phyloP scores from a whole-genome alignment of 2,329 filamentous ascomycete species.

The Diaporthe vaccinii region DNA sequence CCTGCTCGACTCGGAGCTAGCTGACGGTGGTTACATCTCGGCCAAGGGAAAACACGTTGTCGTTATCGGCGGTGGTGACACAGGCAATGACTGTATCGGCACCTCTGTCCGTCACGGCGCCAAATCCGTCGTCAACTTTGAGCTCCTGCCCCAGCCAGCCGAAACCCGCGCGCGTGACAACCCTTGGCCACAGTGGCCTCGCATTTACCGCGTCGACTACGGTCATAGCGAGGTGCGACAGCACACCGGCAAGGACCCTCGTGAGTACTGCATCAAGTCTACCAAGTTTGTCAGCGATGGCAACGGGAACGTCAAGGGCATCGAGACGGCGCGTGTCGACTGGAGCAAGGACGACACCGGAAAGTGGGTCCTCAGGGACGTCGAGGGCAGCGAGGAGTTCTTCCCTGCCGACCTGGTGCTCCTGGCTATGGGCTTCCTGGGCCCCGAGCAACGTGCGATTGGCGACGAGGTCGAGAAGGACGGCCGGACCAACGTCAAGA shows the following conservation, averaged over 20 bases:
- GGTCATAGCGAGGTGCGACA: slow-evolving; percentile 96
- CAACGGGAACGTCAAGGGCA: slow-evolving; percentile 89
- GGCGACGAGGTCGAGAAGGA: slow-evolving; percentile 91
- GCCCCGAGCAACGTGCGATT: slow-evolving; percentile 89
- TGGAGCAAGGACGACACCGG: slow-evolving; percentile 92
- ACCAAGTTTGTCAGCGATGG: slow-evolving; percentile 96
- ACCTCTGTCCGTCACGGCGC: slow-evolving; percentile 96
- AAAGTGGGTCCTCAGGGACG: slow-evolving; percentile 99
- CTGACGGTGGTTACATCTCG: slow-evolving; percentile 88
- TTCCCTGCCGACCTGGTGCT: slow-evolving; percentile 96
- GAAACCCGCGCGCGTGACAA: slow-evolving; percentile 93
- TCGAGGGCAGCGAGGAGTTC: slow-evolving; percentile 93
- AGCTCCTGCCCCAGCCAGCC: slow-evolving; percentile 92
- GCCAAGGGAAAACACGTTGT: slow-evolving; percentile 97
- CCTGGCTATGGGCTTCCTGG: slow-evolving; percentile 97
- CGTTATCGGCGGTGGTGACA: slow-evolving; percentile 97
- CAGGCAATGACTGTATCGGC: slow-evolving; percentile 97
- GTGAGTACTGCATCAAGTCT: slow-evolving; percentile 98
- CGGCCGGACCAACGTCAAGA: slow-evolving; percentile 96
- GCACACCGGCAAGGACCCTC: slow-evolving; percentile 95
- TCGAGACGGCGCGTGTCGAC: slow-evolving; percentile 95
- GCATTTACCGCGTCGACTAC: slow-evolving; percentile 98
- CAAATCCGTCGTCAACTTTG: slow-evolving; percentile 96
- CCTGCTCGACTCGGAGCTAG: slow-evolving; percentile 89
- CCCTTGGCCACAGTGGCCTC: slow-evolving; percentile 98